These are phyloP conservation scores for Globisporangium acanthophoron DNA, from an alignment of 352 stramenopile genomes.

Conservation along the genomic window DNA sequence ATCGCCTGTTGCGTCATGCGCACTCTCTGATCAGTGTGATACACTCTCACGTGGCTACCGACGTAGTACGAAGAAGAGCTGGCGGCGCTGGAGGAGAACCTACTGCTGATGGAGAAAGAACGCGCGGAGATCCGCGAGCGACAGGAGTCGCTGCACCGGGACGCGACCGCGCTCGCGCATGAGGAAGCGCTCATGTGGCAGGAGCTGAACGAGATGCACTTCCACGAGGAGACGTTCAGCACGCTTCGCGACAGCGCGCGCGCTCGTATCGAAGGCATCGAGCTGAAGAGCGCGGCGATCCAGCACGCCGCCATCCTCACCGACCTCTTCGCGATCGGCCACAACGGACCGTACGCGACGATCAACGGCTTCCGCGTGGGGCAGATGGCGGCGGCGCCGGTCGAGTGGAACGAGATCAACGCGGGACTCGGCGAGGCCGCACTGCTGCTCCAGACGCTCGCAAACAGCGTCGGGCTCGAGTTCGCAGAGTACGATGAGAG, in stretches of 20 bases:
- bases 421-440: constrained; percentile 71
- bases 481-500: constrained; percentile 45
- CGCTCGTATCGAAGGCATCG: constrained; percentile 51
- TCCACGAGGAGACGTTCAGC: constrained; percentile 40
- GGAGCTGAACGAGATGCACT: constrained; percentile 47
- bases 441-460: constrained; percentile 61
- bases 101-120: constrained; percentile 71
- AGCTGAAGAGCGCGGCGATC: constrained; percentile 31
- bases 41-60: neutral
- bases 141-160: constrained; percentile 41
- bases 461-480: constrained; percentile 44
- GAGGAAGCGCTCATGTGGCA: constrained; percentile 59
- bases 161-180: constrained; percentile 34
- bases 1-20: no score
- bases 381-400: constrained; percentile 36
- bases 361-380: constrained; percentile 85
- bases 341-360: constrained; percentile 68
- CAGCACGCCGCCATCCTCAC: constrained; percentile 59
- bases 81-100: constrained; percentile 44
- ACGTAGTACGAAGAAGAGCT: constrained; percentile 68
- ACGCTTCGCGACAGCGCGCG: constrained; percentile 51
- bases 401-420: constrained; percentile 90
- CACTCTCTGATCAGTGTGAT: no score
- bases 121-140: constrained; percentile 39
- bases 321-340: constrained; percentile 74